Evolutionary conservation across 306 rosid species (phyloP).

Genomic region (Sechiopsis laciniata): DNA sequence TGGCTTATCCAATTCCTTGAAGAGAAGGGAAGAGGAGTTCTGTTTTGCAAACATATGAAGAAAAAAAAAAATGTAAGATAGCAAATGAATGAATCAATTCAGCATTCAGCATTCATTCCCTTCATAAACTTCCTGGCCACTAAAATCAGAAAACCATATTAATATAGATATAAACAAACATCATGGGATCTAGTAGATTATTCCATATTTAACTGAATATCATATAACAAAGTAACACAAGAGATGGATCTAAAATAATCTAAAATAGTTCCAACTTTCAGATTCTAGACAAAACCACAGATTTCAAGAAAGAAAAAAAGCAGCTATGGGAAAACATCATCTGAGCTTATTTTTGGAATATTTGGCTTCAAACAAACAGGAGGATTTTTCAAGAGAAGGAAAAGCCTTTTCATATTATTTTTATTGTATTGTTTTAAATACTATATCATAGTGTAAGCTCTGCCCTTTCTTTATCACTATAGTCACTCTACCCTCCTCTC

Average conservation of each 20-base stretch:
- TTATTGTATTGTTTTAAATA: too few relatives aligned
- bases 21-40: conserved; percentile 11
- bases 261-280: not conserved
- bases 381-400: too few relatives aligned
- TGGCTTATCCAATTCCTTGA: conserved; percentile 16
- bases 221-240: not conserved
- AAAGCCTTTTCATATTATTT: too few relatives aligned
- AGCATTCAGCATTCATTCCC: not conserved
- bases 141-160: not conserved
- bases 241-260: not conserved
- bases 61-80: not conserved
- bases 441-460: too few relatives aligned
- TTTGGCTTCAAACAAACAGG: too few relatives aligned
- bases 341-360: too few relatives aligned
- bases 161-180: not conserved
- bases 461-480: too few relatives aligned
- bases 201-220: not conserved
- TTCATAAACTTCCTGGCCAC: not conserved
- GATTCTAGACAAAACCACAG: not conserved
- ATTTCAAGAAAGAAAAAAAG: too few relatives aligned
- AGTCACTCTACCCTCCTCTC: too few relatives aligned
- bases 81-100: not conserved
- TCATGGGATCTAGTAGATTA: not conserved
- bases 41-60: not conserved
- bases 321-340: too few relatives aligned